Percentiles rank a stretch among this genome's conserved stretches.
These are phyloP conservation scores for Pseudogymnoascus pannorum DNA, from an alignment of 2,329 filamentous ascomycete species.

Conservation along the genomic window DNA sequence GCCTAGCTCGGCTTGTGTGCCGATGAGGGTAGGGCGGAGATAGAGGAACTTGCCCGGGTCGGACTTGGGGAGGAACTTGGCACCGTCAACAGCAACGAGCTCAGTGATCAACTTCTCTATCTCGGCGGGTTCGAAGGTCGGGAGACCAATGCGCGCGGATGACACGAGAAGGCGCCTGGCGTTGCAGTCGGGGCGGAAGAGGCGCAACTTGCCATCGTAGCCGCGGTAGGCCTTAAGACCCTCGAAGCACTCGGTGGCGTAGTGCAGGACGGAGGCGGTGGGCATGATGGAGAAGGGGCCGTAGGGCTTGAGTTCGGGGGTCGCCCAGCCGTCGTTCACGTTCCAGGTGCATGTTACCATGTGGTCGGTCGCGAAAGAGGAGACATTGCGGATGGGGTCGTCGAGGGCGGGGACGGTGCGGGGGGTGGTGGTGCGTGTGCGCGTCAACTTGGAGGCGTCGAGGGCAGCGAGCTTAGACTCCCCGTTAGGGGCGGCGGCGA, in stretches of 20 bases:
- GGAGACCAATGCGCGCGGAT: conserved; percentile 62
- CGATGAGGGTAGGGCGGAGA: conserved; percentile 81
- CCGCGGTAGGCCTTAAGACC: conserved; percentile 81
- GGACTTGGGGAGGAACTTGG: conserved; percentile 70
- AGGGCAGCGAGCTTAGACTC: conserved; percentile 37
- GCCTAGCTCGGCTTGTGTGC: conserved; percentile 70
- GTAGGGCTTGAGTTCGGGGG: conserved; percentile 68
- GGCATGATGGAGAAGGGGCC: conserved; percentile 72
- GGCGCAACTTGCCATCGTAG: conserved; percentile 52
- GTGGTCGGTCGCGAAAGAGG: conserved; percentile 60
- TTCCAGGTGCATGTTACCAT: conserved; percentile 73
- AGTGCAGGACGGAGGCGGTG: conserved; percentile 74
- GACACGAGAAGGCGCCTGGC: conserved; percentile 44
- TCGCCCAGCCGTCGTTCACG: conserved; percentile 57
- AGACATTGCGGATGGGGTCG: conserved; percentile 29
- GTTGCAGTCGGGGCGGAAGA: conserved; percentile 57
- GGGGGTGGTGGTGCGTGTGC: conserved; percentile 44
- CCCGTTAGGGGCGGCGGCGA: conserved; percentile 50
- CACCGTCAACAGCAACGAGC: conserved; percentile 65
- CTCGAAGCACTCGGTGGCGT: conserved; percentile 84
- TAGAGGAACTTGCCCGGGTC: conserved; percentile 69
- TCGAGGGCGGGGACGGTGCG: conserved; percentile 45
- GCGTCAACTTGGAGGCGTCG: conserved; percentile 54
- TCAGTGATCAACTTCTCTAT: conserved; percentile 66
- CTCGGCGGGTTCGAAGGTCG: conserved; percentile 62